Evolutionary conservation across 2,329 filamentous ascomycete species (phyloP).

Genomic region (Ceratocystis harringtonii): DNA sequence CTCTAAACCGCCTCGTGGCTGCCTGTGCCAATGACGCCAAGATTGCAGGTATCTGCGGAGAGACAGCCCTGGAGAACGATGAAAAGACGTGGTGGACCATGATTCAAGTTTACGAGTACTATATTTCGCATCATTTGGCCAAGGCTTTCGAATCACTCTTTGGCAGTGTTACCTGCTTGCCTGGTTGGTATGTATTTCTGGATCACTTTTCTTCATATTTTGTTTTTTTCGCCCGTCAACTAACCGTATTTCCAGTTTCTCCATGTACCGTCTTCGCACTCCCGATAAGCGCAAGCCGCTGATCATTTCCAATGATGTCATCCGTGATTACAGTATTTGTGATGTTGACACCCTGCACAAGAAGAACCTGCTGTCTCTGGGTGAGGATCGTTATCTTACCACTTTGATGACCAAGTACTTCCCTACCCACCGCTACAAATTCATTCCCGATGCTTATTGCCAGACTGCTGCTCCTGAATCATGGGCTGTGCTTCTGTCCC

Average conservation of each 20-base stretch:
- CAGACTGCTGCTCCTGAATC: slow-evolving; percentile 86
- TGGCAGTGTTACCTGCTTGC: slow-evolving; percentile 94
- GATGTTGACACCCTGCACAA: slow-evolving; percentile 89
- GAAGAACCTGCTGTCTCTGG: slow-evolving; percentile 87
- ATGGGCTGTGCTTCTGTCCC: slow-evolving; percentile 89
- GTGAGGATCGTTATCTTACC: slow-evolving; percentile 93
- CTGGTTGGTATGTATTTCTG: slow-evolving; percentile 66
- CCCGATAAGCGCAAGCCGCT: slow-evolving; percentile 87
- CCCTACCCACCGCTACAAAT: slow-evolving; percentile 90
- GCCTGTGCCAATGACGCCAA: slow-evolving; percentile 87
- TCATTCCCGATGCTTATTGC: slow-evolving; percentile 82
- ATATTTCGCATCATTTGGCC: slow-evolving; percentile 90
- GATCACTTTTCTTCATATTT: not conserved
- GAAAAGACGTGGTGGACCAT: slow-evolving; percentile 96
- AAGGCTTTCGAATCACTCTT: slow-evolving; percentile 98
- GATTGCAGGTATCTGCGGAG: slow-evolving; percentile 93
- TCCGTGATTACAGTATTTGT: slow-evolving; percentile 77
- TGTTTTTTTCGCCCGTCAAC: not conserved
- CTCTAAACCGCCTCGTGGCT: slow-evolving; percentile 80
- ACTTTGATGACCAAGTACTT: slow-evolving; percentile 98
- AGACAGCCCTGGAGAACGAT: slow-evolving; percentile 91
- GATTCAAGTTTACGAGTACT: slow-evolving; percentile 99
- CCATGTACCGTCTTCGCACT: slow-evolving; percentile 93
- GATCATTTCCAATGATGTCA: slow-evolving; percentile 79
- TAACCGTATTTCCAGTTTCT: slow-evolving; percentile 51